A percentile compares a stretch with the other conserved stretches of the same genome.
Evolutionary conservation across 2,329 filamentous ascomycete genomes (phyloP).

Genomic region (Cryphonectria radicalis): DNA sequence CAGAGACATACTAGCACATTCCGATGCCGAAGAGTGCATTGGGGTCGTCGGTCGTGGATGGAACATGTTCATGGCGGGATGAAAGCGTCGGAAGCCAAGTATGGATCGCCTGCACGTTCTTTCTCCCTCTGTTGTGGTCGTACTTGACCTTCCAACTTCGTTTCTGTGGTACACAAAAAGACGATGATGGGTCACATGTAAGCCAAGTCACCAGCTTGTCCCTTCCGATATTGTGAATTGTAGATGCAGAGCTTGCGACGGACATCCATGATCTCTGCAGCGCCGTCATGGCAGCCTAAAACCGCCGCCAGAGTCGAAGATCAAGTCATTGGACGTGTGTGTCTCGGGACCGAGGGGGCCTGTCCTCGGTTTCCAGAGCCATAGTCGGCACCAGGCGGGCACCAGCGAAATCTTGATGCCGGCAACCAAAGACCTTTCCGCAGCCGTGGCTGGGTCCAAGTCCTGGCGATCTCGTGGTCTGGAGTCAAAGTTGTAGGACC

Average conservation of each 20-base stretch:
- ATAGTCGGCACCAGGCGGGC: background rate
- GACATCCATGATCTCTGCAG: background rate
- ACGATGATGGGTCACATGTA: background rate
- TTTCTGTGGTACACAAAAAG: background rate
- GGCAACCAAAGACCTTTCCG: background rate
- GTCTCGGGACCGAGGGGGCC: background rate
- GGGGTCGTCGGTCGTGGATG: background rate
- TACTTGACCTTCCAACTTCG: background rate
- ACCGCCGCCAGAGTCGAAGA: background rate
- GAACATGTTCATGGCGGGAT: background rate
- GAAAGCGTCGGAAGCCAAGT: background rate
- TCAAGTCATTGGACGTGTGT: background rate
- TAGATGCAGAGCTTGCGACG: background rate
- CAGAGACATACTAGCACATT: background rate
- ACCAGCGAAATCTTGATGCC: background rate
- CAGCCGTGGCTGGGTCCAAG: background rate
- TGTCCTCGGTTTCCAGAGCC: background rate
- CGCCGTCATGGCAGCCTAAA: background rate
- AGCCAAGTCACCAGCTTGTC: background rate
- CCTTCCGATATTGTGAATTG: background rate
- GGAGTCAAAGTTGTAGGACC: background rate
- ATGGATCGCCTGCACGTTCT: background rate
- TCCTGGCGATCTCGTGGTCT: background rate
- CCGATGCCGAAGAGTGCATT: slow-evolving; percentile 16
- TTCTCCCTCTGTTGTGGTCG: background rate